Evolutionary conservation across 2,329 filamentous ascomycete species (phyloP), one percentile per base, ranked within the genome.

Genomic region (Arthrobotrys megalospora): DNA sequence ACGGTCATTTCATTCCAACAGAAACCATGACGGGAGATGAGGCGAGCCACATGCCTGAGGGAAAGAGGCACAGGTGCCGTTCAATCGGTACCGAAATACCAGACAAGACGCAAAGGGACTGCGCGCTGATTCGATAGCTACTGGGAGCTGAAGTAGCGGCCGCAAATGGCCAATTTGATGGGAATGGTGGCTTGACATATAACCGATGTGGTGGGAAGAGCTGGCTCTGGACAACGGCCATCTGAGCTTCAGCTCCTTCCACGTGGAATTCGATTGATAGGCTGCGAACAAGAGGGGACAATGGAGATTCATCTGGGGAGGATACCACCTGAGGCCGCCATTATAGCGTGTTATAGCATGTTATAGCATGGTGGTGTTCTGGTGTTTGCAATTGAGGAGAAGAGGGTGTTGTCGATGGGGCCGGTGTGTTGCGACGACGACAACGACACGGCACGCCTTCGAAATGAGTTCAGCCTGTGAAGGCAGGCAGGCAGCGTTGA

Each of bases 51-150:
- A 71, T 71, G 67, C 36, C 21, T 63, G 34, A 43, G 16, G 38
- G 45, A 53, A 52, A 47, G 38, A 47, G 47, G 19, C 36, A 24
- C 16, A 21, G 16, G 60, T 47, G 8, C 60, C 69, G 60, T 65
- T 73, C 62, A 73, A 60, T 66, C 69, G 69, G 69, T 65, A 66
- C 28, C 69, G 62, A 73, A 66, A 38, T 58, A 58, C 48, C 58
- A 41, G 21, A 21, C 16, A 24, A 50, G 36, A 60, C 12, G 36
- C 36, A 60, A 60, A 41, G 36, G 36, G 60, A 60, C 66, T 52
- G 60, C 6, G 24, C 12, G 53, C 38, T 73, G 69, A 73, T 73
- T 73, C 50, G 69, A 43, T 60, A 60, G 58, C 41, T 38, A 10
- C 36, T 58, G 16, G 34, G 53, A 60, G 55, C 55, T 60, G 55